These are phyloP conservation scores for Staphylotrichum longicolle DNA, from an alignment of 495 filamentous ascomycete genomes.

Conservation along the genomic window DNA sequence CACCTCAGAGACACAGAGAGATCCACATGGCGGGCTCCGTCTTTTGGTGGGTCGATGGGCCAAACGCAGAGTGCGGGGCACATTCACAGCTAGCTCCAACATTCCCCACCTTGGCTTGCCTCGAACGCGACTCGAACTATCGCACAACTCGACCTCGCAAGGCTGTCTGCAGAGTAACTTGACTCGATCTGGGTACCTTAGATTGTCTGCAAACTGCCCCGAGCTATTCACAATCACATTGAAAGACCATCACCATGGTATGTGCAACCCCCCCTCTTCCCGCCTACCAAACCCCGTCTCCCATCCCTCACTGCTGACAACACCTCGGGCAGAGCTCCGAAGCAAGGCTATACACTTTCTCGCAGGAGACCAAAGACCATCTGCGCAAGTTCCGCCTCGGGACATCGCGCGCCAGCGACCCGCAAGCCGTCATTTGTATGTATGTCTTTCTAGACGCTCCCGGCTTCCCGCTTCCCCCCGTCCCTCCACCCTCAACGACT, in stretches of 20 bases:
- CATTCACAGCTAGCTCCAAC: neutral
- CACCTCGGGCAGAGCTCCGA: constrained; percentile 62
- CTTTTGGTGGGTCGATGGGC: neutral
- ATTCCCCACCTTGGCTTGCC: neutral
- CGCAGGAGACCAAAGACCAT: constrained; percentile 76
- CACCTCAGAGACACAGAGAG: too few species aligned
- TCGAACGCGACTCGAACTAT: neutral
- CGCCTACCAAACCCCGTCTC: neutral
- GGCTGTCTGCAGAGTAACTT: neutral
- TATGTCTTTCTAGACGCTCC: constrained; percentile 34
- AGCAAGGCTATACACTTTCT: constrained; percentile 89
- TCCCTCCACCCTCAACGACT: too few species aligned
- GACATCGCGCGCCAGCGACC: constrained; percentile 81
- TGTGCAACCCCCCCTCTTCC: neutral
- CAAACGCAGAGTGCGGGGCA: constrained; percentile 12
- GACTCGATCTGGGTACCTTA: neutral
- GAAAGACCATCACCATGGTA: constrained; percentile 12
- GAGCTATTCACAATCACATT: neutral
- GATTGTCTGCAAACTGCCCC: neutral
- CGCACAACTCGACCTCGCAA: neutral
- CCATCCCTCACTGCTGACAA: too few species aligned
- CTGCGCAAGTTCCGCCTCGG: constrained; percentile 89
- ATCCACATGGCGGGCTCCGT: too few species aligned
- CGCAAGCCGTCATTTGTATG: constrained; percentile 93
- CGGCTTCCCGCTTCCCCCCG: neutral